Evolutionary conservation across 495 filamentous ascomycete genomes (phyloP), one percentile per base, ranked within the genome.

Genomic region (Podospora appendiculata): DNA sequence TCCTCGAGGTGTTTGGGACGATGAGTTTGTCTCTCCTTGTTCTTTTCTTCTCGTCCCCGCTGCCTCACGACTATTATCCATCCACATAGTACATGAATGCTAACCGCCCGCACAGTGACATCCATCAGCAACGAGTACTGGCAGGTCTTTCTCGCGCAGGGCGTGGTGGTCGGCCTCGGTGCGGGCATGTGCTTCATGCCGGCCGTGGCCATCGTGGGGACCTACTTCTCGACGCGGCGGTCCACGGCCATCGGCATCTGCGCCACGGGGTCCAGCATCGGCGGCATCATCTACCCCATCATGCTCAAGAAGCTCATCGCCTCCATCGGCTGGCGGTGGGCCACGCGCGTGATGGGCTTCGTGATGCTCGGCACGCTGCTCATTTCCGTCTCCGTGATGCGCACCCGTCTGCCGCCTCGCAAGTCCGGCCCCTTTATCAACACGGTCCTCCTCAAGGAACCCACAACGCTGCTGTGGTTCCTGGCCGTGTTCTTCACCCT

Each of bases 211-310:
- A 75, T 84, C 41, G 73, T 79, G 2, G 82, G 81, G 8, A 88
- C 82, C 77, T 90, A 90, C 62, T 80, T 80, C 57, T 75, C 77
- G 8, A 72, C 81, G 5, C 82, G 77, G n/a, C 70, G 83, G 12
- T 82, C 86, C 0, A 73, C 86, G 6, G 88, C 82, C 0, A 71
- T 89, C 48, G 88, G 85, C 1, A 66, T 89, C 19, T 81, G 82
- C 52, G 76, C 82, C 7, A 69, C 80, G 0, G 88, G 87, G 0
- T 81, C 78, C 8, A 80, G 77, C n/a, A 58, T 90, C 1, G 84
- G 83, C 2, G 84, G 84, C 16, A 78, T 87, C 32, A 69, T 88
- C 11, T 86, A 85, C 51, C 81, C 86, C 0, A 58, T 87, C 12
- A 78, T 83, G 56, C 67, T 87, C 5, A 73, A 84, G 55, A 60